A percentile compares a stretch with the other conserved stretches of the same genome.
phyloP scores from a whole-genome alignment of 2,329 filamentous ascomycete genomes.

The Herpotrichia juniperi region DNA sequence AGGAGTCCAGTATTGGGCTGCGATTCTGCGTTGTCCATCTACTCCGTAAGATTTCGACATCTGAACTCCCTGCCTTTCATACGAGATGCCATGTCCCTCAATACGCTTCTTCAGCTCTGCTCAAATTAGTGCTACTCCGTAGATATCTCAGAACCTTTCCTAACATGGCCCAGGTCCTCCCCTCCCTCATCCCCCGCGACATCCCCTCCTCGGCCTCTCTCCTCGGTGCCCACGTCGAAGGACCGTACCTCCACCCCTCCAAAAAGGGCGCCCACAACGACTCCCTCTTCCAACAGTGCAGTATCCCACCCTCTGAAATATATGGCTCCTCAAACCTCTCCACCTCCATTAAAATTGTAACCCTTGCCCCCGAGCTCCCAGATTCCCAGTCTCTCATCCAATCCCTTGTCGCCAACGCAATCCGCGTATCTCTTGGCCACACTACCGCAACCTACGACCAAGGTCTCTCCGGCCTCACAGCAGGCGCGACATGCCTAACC shows the following conservation, averaged over 20 bases:
- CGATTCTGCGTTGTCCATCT: background rate
- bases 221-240: slow-evolving; percentile 63
- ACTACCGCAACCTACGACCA: slow-evolving; percentile 55
- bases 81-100: too few species aligned
- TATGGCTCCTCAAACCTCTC: slow-evolving; percentile 55
- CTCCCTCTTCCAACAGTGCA: slow-evolving; percentile 50
- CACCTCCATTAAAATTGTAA: slow-evolving; percentile 55
- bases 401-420: slow-evolving; percentile 47
- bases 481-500: slow-evolving; percentile 59
- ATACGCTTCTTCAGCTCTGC: background rate
- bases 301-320: slow-evolving; percentile 42
- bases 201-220: slow-evolving; percentile 54
- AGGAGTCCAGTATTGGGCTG: too few species aligned
- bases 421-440: slow-evolving; percentile 58
- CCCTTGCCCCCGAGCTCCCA: slow-evolving; percentile 60
- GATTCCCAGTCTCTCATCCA: slow-evolving; percentile 50
- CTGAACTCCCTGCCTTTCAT: too few species aligned
- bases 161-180: slow-evolving; percentile 51
- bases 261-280: slow-evolving; percentile 62
- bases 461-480: slow-evolving; percentile 52
- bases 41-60: too few species aligned
- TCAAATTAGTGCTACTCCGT: too few species aligned
- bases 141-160: background rate
- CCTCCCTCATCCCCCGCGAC: slow-evolving; percentile 51
- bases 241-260: slow-evolving; percentile 59